Base-by-base conservation (phyloP, 2,329 filamentous ascomycete genomes). In the Dothideomycetidae sp. region DNA sequence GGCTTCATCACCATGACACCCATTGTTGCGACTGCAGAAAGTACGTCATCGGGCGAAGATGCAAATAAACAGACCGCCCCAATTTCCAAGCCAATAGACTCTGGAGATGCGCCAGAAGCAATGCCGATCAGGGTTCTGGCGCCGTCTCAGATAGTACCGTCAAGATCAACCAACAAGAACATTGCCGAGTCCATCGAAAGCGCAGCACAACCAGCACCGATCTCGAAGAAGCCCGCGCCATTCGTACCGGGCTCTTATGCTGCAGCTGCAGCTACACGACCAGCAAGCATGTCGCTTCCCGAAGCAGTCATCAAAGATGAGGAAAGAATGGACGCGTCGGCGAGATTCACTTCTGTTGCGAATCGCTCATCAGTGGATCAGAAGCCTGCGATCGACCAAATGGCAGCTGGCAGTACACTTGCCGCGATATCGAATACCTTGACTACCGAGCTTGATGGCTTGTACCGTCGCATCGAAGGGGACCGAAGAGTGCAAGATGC, bases 1-100 rank as follows among this genome's bases (percentile, higher is more conserved):
- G 83, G 81, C 5, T 63, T 81, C 17, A 81, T 93, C 41, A 73
- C 73, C 29, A 78, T 93, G 36, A 70, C 73, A 21, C 78, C 82
- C 18, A 34, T 45, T 13, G 23, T 31, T 16, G 26, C 29, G 10
- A 28, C 41, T 9, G 56, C 59, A 1, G 51, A 54, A 0, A 54
- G 58, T 2, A 53, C 61, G 5, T 66, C 67, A 3, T 58, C 51
- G 3, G 42, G 15, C 19, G 40, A 40, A 9, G 31, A 32, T 3
- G 16, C 33, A 10, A 33, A 40, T n/a, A 36, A 40, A 14, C 7
- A 37, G 5, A 36, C 33, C 14, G 26, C 29, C 3, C 29, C 12
- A n/a, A 19, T 17, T 12, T 36, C 33, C 3, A 26, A 33, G 5
- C 26, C 35, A 16, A 7, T 26, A n/a, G 21, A 7, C 21, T 26